These are phyloP conservation scores for Coemansia sp. DNA, from an alignment of 192 early-diverging fungal genomes.

Conservation along the genomic window DNA sequence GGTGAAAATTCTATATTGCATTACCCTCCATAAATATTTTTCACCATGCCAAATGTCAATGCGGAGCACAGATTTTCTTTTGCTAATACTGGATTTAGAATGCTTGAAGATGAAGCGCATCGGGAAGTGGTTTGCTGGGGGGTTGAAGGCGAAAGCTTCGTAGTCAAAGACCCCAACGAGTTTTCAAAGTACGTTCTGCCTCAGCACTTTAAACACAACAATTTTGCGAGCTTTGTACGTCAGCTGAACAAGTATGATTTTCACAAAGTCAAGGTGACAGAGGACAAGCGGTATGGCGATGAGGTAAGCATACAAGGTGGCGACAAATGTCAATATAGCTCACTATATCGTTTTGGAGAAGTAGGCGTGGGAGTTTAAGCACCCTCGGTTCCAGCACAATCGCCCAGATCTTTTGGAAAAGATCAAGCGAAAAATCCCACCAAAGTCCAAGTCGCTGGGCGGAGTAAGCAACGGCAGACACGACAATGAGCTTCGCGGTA, in stretches of 20 bases:
- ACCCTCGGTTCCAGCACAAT: conserved; percentile 77
- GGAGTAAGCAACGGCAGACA: conserved; percentile 38
- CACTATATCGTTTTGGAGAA: neutral
- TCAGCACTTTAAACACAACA: conserved; percentile 88
- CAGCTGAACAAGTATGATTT: conserved; percentile 88
- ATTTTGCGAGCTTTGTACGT: conserved; percentile 88
- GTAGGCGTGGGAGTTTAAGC: conserved; percentile 88
- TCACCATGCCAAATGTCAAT: neutral
- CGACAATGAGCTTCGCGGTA: conserved; percentile 40
- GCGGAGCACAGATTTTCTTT: neutral
- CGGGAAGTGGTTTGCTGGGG: conserved; percentile 67
- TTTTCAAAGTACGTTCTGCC: conserved; percentile 77
- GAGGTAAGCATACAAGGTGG: conserved; percentile 25
- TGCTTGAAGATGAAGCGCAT: conserved; percentile 54
- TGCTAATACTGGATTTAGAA: conserved; percentile 17
- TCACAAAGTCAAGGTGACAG: conserved; percentile 65
- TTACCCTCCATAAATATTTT: neutral
- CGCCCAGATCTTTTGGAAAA: conserved; percentile 63
- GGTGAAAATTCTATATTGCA: neutral
- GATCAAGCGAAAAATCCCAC: conserved; percentile 67
- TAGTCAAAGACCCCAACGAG: conserved; percentile 81
- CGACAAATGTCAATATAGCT: neutral
- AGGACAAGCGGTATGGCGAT: conserved; percentile 52
- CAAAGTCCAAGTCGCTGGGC: conserved; percentile 50
- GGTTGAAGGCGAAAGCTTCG: conserved; percentile 78